These are phyloP conservation scores for Cercospora citrullina DNA, from an alignment of 2,329 filamentous ascomycete species.

Conservation along the genomic window DNA sequence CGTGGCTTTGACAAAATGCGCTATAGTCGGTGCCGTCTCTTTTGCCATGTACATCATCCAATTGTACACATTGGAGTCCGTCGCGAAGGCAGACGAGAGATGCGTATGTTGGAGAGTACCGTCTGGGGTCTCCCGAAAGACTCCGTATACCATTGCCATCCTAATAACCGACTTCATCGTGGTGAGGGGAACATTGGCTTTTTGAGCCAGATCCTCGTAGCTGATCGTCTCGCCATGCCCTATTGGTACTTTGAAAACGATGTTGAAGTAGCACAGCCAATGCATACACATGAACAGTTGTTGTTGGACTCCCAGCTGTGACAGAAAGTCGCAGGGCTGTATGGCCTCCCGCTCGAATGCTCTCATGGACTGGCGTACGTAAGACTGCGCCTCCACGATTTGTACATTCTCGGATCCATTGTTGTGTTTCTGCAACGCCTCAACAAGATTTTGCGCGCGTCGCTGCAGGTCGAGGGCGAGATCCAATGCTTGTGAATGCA, in stretches of 20 bases:
- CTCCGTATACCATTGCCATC: background rate
- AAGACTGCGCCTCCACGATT: background rate
- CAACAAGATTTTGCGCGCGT: background rate
- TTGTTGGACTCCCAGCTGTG: background rate
- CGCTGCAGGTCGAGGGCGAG: background rate
- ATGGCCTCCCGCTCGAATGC: background rate
- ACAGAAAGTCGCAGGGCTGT: background rate
- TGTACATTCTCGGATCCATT: background rate
- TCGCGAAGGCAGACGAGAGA: background rate
- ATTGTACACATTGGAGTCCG: background rate
- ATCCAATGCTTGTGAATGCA: background rate
- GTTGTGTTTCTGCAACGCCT: background rate
- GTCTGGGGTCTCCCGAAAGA: background rate
- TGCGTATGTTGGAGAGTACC: background rate
- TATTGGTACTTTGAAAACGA: background rate
- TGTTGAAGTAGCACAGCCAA: background rate
- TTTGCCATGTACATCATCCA: background rate
- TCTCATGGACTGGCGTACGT: background rate
- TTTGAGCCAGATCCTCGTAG: background rate
- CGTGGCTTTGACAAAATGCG: background rate
- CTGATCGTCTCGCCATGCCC: background rate
- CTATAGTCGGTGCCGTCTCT: background rate
- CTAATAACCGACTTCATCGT: background rate
- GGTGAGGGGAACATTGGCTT: background rate
- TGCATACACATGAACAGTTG: background rate